These are phyloP conservation scores for Rubia balearica DNA, from an alignment of 305 asterid species.

Conservation along the genomic window DNA sequence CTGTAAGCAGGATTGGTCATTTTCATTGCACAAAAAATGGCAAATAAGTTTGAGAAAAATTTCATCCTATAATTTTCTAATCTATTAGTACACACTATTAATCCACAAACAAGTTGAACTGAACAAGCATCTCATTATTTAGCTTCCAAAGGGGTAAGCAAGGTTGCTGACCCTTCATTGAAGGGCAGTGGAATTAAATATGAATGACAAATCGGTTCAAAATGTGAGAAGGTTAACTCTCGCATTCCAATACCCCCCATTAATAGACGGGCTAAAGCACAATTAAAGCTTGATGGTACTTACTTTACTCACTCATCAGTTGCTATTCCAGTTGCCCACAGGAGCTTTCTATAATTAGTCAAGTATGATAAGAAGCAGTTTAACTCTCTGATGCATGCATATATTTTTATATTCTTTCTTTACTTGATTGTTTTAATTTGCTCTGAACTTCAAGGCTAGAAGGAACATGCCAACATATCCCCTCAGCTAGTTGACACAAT, in stretches of 20 bases:
- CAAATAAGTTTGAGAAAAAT: neutral
- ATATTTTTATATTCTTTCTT: neutral
- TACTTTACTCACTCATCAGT: neutral
- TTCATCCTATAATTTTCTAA: neutral
- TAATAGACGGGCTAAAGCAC: too few species aligned
- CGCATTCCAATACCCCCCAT: neutral
- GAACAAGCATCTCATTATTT: neutral
- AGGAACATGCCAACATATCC: neutral
- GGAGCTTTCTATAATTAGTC: too few species aligned
- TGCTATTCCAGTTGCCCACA: too few species aligned
- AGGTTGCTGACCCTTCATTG: too few species aligned
- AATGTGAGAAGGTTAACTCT: neutral
- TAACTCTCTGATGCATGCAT: neutral
- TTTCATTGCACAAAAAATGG: neutral
- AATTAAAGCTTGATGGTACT: too few species aligned
- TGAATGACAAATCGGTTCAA: too few species aligned
- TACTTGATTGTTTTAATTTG: neutral
- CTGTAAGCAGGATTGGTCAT: neutral
- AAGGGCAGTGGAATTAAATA: too few species aligned
- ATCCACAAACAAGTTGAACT: neutral
- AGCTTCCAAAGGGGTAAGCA: too few species aligned
- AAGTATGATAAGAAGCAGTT: neutral
- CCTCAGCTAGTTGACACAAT: neutral
- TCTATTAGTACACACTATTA: neutral
- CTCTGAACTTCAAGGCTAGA: neutral